Evolutionary conservation across 2,329 filamentous ascomycete species (phyloP).

Genomic region (Myotisia sp.): DNA sequence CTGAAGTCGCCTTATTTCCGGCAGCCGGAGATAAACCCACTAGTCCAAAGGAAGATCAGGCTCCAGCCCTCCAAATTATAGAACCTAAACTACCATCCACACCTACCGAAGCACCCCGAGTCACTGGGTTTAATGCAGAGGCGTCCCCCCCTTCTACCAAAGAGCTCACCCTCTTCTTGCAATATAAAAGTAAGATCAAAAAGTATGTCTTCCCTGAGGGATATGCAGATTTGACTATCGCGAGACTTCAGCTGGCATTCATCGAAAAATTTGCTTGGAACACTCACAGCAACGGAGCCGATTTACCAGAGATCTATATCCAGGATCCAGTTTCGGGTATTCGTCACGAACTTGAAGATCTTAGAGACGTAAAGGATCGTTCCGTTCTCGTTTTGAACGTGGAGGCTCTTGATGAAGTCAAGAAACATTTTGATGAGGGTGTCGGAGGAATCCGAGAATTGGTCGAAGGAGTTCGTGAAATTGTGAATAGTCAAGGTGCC

Average conservation of each 20-base stretch:
- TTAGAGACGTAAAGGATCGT: conserved; percentile 84
- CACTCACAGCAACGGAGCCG: conserved; percentile 80
- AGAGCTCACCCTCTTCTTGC: conserved; percentile 82
- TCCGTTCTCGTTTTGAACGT: conserved; percentile 91
- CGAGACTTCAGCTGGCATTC: conserved; percentile 81
- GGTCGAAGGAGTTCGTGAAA: conserved; percentile 73
- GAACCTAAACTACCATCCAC: conserved; percentile 5
- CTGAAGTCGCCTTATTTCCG: conserved; percentile 21
- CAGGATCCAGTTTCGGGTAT: conserved; percentile 91
- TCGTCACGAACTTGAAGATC: conserved; percentile 89
- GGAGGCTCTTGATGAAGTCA: conserved; percentile 87
- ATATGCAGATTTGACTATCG: conserved; percentile 68
- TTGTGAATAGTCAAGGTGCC: conserved; percentile 67
- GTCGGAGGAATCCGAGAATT: conserved; percentile 64
- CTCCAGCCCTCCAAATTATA: conserved; percentile 1
- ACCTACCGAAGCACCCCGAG: conserved; percentile 6
- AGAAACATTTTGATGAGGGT: conserved; percentile 88
- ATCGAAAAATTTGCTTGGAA: conserved; percentile 99
- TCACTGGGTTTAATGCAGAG: conserved; percentile 39
- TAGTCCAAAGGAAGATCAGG: conserved; percentile 4
- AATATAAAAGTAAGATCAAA: conserved; percentile 95
- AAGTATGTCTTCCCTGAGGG: conserved; percentile 85
- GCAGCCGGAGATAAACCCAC: conserved; percentile 12
- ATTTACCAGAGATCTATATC: conserved; percentile 93
- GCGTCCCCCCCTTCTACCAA: conserved; percentile 57